These are phyloP conservation scores for Metarhizium sp. DNA, from an alignment of 2,329 filamentous ascomycete genomes.

Conservation along the genomic window DNA sequence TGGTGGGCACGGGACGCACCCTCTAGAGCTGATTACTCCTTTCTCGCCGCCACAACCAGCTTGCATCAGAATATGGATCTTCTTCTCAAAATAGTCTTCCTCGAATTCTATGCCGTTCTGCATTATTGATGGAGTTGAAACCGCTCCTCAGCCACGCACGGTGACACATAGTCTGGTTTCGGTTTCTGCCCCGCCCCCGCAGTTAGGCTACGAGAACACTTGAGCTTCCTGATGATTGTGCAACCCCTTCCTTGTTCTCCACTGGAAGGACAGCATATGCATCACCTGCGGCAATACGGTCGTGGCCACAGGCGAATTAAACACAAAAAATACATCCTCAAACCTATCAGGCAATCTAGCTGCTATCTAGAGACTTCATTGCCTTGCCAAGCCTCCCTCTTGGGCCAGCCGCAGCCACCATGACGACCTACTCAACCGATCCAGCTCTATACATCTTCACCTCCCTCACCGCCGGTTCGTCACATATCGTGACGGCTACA, in stretches of 20 bases:
- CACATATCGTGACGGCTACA: slow-evolving; percentile 92
- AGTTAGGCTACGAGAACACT: slow-evolving; percentile 3
- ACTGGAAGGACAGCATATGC: background rate
- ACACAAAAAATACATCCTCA: background rate
- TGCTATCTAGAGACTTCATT: background rate
- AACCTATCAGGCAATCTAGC: background rate
- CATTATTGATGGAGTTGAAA: background rate
- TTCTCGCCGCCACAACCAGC: no score
- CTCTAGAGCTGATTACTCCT: no score
- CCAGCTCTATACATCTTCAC: slow-evolving; percentile 88
- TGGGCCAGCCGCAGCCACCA: slow-evolving; percentile 10
- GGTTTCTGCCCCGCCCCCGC: slow-evolving; percentile 9
- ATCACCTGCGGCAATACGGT: background rate
- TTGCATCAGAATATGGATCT: no score
- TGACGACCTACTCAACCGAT: slow-evolving; percentile 46
- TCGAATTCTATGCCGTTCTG: no score
- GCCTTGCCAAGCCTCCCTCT: background rate
- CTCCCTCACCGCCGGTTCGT: slow-evolving; percentile 88
- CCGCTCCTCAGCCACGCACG: background rate
- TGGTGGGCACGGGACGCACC: no score
- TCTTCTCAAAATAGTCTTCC: background rate
- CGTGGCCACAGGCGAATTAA: background rate
- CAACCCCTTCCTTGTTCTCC: background rate
- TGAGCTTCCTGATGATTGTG: background rate
- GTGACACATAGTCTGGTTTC: background rate